These are phyloP conservation scores for Fusarium napiforme DNA, from an alignment of 2,329 filamentous ascomycete genomes.

Conservation along the genomic window DNA sequence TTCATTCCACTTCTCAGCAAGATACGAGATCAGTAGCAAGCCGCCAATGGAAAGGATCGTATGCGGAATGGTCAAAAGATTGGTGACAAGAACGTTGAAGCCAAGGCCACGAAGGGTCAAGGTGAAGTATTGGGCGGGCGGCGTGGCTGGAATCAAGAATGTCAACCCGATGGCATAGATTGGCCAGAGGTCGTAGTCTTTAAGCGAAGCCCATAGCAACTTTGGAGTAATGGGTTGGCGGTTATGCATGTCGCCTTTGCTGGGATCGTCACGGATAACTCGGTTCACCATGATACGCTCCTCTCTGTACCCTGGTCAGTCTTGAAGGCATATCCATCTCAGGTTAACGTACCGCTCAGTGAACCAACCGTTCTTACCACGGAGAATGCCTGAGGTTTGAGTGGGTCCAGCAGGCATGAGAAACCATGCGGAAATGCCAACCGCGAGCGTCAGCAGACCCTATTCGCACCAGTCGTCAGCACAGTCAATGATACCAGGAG, in stretches of 20 bases:
- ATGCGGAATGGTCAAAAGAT: neutral
- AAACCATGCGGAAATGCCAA: neutral
- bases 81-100: neutral
- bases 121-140: neutral
- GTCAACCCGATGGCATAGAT: neutral
- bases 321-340: fast-evolving
- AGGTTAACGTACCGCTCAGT: neutral
- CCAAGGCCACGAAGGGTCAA: neutral
- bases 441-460: neutral
- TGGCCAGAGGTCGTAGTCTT: neutral
- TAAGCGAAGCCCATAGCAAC: neutral
- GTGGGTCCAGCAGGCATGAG: neutral
- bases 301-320: neutral
- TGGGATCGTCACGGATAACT: neutral
- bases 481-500: fast-evolving
- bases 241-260: neutral
- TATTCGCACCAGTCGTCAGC: neutral
- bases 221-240: neutral
- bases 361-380: neutral
- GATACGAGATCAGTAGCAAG: neutral
- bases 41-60: neutral
- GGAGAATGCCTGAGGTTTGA: neutral
- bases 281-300: neutral
- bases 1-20: neutral
- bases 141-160: neutral